Evolutionary conservation across 2,329 filamentous ascomycete species (phyloP).

Genomic region (Ascochyta fabae): DNA sequence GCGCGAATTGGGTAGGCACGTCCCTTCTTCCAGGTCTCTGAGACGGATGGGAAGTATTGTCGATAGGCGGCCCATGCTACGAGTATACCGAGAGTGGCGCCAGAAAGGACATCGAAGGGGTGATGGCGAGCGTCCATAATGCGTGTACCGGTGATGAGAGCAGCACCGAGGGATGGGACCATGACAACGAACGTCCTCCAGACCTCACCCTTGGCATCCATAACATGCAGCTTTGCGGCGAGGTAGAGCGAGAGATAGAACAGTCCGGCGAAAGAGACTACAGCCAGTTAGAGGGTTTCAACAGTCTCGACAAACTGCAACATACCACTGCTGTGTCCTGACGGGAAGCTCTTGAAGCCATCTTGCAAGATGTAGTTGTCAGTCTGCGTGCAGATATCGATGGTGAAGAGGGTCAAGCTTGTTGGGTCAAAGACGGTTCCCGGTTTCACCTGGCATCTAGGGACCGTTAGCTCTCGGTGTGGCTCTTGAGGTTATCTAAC

Average conservation of each 20-base stretch:
- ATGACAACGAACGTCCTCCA: slow-evolving; percentile 65
- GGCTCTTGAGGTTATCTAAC: neutral
- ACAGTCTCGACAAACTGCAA: neutral
- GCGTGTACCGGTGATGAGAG: slow-evolving; percentile 62
- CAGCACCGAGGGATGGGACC: slow-evolving; percentile 60
- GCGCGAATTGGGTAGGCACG: slow-evolving; percentile 64
- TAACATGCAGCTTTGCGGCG: slow-evolving; percentile 64
- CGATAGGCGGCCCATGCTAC: slow-evolving; percentile 62
- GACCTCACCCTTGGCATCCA: slow-evolving; percentile 66
- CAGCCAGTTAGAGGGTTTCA: too few relatives aligned
- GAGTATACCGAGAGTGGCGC: slow-evolving; percentile 60
- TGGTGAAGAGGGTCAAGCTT: slow-evolving; percentile 25
- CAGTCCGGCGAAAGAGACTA: slow-evolving; percentile 64
- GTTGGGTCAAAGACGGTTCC: slow-evolving; percentile 9
- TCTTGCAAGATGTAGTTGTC: slow-evolving; percentile 61
- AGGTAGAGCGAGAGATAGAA: slow-evolving; percentile 67
- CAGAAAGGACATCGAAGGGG: slow-evolving; percentile 66
- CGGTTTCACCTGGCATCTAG: slow-evolving; percentile 30
- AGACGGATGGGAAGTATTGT: slow-evolving; percentile 65
- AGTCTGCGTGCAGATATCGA: slow-evolving; percentile 58
- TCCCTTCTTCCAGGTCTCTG: slow-evolving; percentile 63
- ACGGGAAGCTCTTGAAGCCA: slow-evolving; percentile 65
- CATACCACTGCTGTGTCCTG: slow-evolving; percentile 63
- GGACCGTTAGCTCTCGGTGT: slow-evolving; percentile 8
- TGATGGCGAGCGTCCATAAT: slow-evolving; percentile 69